Base-by-base conservation (phyloP, 1,284 basidiomycete genomes). In the Papiliotrema laurentii region DNA sequence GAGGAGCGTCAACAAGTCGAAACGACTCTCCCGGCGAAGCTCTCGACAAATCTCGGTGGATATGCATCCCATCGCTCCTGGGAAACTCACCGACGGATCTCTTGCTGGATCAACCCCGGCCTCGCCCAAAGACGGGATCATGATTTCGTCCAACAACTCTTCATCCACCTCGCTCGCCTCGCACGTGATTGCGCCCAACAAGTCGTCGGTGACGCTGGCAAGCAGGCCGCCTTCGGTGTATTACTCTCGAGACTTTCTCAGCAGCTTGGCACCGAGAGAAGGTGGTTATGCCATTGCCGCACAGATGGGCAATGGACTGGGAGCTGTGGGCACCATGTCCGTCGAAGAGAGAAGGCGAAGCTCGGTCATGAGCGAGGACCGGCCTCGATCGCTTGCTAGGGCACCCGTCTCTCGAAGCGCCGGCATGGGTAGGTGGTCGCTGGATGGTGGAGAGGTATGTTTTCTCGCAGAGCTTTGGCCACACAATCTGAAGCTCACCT, bases 211-310 rank as follows among this genome's bases (percentile, higher is more conserved):
- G 6, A 63, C 61, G 16, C 51, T 65, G 11, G 51, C 39, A 22
- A 36, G 34, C 11, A 54, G 58, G 21, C 67, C 66, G 4, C 57
- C 63, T 4, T 67, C 66, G 22, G 38, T 61, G 3, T 66, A 62
- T 49, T 70, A 71, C 40, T 67, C 67, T 18, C 49, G 66, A 24
- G 71, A 73, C 44, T 64, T 71, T 43, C 41, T 73, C 14, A 58
- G 54, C 25, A 60, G 54, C n/a, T 53, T 73, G 2, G 69, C 65
- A 9, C 71, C 71, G 6, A 56, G 71, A 31, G 72, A 74, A 48
- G 72, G 72, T 19, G 72, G 72, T 9, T 74, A 74, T 55, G 72
- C 72, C 0, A 58, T 74, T 30, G 72, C 72, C 4, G 72, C 72
- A 5, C 55, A 58, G 50, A 59, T 72, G 50, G 64, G 58, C 25